Conservation (phyloP, 257 asterid genomes). For the Plantago major region DNA sequence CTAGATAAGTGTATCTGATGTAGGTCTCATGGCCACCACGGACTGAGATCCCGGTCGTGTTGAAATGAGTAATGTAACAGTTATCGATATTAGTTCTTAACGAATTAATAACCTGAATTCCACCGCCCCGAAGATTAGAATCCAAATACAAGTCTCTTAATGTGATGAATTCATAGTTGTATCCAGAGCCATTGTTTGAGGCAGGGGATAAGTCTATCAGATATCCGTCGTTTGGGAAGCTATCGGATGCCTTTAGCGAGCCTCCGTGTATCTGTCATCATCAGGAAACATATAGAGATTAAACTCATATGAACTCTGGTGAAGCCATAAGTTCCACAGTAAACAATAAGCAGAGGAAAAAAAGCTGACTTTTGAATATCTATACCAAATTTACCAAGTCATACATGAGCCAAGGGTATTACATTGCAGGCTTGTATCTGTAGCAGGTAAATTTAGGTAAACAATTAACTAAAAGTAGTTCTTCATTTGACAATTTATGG, state of each 20-base stretch:
- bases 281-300: not conserved
- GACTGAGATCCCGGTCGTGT: constrained; percentile 59
- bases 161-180: constrained; percentile 64
- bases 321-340: not conserved
- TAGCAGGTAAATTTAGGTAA: not conserved
- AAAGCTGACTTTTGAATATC: too few relatives aligned
- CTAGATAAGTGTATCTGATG: constrained; percentile 64
- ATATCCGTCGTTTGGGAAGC: constrained; percentile 58
- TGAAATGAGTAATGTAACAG: constrained; percentile 71
- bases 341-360: not conserved
- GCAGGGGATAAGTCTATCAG: constrained; percentile 59
- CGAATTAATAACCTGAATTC: constrained; percentile 58
- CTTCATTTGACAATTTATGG: not conserved
- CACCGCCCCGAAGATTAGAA: constrained; percentile 72
- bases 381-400: too few relatives aligned
- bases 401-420: not conserved
- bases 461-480: not conserved
- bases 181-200: constrained; percentile 30
- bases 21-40: constrained; percentile 79
- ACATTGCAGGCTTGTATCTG: not conserved
- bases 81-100: constrained; percentile 73
- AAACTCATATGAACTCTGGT: not conserved
- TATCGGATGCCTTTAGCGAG: constrained; percentile 59
- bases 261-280: constrained; percentile 78
- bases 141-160: constrained; percentile 62